Evolutionary conservation across 75 land plant species (phyloP).

Genomic region (Picea sitchensis): DNA sequence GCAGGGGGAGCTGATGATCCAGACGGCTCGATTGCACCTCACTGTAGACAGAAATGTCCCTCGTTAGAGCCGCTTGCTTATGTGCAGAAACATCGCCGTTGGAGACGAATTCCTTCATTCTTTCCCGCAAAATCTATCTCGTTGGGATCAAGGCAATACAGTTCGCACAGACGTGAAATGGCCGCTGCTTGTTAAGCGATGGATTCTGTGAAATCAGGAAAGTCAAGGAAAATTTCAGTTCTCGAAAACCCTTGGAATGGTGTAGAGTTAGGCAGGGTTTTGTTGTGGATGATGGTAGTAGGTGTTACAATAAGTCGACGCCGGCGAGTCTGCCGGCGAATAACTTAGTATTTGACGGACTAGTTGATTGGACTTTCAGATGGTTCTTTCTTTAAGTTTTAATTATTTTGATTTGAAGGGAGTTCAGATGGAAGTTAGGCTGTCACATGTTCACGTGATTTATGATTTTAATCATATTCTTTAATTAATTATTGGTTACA

Average conservation of each 20-base stretch:
- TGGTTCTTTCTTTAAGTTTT: too few relatives aligned
- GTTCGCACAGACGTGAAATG: neutral
- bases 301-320: neutral
- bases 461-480: too few relatives aligned
- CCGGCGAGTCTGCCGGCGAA: neutral
- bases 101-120: neutral
- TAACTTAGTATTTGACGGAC: neutral
- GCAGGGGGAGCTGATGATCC: conserved; percentile 70
- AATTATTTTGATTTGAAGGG: too few relatives aligned
- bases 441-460: too few relatives aligned
- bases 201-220: neutral
- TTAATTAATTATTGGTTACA: too few relatives aligned
- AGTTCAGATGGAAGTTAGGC: too few relatives aligned
- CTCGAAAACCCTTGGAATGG: neutral
- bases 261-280: neutral
- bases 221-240: too few relatives aligned
- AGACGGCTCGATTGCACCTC: conserved; percentile 75
- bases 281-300: neutral
- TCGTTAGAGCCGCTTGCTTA: conserved; percentile 22
- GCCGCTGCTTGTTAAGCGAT: neutral
- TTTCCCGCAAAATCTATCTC: too few relatives aligned
- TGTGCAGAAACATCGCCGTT: conserved; percentile 9
- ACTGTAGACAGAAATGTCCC: conserved; percentile 72
- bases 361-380: neutral
- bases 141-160: neutral